Conservation (phyloP, 2,329 filamentous ascomycete species). For the Aspergillus hiratsukae region DNA sequence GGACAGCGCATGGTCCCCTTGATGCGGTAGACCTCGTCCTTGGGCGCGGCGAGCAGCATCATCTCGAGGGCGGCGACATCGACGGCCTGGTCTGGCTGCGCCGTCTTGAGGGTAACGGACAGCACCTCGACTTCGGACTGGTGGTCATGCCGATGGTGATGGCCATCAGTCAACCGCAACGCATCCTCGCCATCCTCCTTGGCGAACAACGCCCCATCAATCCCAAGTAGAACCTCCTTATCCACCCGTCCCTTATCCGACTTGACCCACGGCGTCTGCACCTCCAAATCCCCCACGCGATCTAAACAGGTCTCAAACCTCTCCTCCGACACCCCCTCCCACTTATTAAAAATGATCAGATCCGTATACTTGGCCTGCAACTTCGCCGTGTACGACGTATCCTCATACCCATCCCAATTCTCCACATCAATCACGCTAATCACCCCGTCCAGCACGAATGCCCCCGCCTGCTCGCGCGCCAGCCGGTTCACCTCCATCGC, state of each 20-base stretch:
- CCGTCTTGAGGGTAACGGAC: constrained; percentile 64
- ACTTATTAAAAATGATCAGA: constrained; percentile 88
- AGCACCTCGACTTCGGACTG: constrained; percentile 86
- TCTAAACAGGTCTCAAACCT: constrained; percentile 75
- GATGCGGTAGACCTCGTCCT: constrained; percentile 94
- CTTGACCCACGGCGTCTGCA: constrained; percentile 79
- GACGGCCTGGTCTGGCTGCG: constrained; percentile 42
- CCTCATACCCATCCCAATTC: constrained; percentile 91
- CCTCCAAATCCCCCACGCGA: constrained; percentile 71
- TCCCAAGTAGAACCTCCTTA: constrained; percentile 75
- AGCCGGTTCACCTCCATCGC: constrained; percentile 86
- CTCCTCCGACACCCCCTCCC: constrained; percentile 71
- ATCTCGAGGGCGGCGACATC: constrained; percentile 58
- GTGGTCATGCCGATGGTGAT: constrained; percentile 56
- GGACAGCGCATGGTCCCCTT: constrained; percentile 62
- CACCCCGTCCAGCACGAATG: constrained; percentile 78
- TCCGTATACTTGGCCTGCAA: constrained; percentile 88
- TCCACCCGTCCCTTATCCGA: constrained; percentile 75
- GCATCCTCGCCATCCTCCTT: constrained; percentile 19
- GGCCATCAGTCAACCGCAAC: constrained; percentile 39
- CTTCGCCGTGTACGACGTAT: constrained; percentile 82
- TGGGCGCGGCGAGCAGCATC: constrained; percentile 69
- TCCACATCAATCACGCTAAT: constrained; percentile 88
- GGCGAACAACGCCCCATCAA: constrained; percentile 69
- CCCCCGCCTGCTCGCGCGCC: constrained; percentile 54